Conservation (phyloP, 1,284 basidiomycete species). For the Tilletia caries region DNA sequence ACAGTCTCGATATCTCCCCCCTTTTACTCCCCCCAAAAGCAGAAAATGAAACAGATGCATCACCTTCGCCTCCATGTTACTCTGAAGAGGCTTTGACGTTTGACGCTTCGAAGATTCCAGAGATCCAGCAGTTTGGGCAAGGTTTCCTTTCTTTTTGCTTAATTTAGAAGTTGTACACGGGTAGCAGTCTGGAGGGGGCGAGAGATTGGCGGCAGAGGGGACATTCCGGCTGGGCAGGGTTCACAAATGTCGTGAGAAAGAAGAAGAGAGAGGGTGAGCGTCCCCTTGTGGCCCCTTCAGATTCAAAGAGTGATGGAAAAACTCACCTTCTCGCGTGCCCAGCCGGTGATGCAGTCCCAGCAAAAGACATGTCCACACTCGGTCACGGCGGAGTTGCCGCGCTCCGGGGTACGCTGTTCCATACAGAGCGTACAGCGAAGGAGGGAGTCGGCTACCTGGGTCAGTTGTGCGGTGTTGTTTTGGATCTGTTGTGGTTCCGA, state of each 20-base stretch:
- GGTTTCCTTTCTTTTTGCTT: not conserved
- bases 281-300: not conserved
- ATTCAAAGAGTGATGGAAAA: too few species aligned
- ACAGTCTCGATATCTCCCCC: too few species aligned
- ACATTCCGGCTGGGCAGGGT: slow-evolving; percentile 29
- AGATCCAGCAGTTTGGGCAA: too few species aligned
- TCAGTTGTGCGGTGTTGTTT: not conserved
- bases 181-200: slow-evolving; percentile 25
- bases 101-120: too few species aligned
- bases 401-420: slow-evolving; percentile 39
- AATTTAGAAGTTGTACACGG: slow-evolving; percentile 38
- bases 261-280: not conserved
- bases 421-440: slow-evolving; percentile 54
- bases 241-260: too few species aligned
- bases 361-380: slow-evolving; percentile 93
- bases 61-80: too few species aligned
- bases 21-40: too few species aligned
- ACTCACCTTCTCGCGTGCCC: slow-evolving; percentile 76
- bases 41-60: too few species aligned
- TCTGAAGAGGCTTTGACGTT: too few species aligned
- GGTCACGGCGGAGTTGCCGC: slow-evolving; percentile 68
- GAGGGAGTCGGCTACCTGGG: slow-evolving; percentile 20
- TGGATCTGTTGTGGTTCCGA: not conserved
- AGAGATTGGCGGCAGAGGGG: slow-evolving; percentile 35
- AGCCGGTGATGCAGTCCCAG: slow-evolving; percentile 83